Evolutionary conservation across 2,329 filamentous ascomycete genomes (phyloP), one percentile per base, ranked within the genome.

Genomic region (Colletotrichum liaoningense): DNA sequence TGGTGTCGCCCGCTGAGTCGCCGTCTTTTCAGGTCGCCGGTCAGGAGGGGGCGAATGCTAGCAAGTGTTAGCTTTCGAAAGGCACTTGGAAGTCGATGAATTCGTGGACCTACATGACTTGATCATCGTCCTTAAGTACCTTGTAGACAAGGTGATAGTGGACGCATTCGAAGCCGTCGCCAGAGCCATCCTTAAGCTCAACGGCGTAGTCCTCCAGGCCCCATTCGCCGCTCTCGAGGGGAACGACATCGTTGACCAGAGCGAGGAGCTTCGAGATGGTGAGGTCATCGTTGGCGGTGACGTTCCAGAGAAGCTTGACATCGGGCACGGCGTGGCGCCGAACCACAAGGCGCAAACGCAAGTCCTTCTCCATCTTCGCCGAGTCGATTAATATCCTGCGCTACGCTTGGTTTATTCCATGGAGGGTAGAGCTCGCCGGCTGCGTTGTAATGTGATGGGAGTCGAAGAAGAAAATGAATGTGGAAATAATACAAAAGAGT

Each of bases 121-220:
- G 91, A 78, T 98, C 95, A 67, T 97, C 95, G 64, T 96, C 92
- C 77, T 94, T 93, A 71, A 98, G 85, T 11, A 97, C 86, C 57
- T 88, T 88, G 16, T 87, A 86, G 6, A 97, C 88, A 24, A 89
- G 87, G 80, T 94, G 93, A 78, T 94, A 98, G 83, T 98, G 96
- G 69, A 98, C 84, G 78, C 94, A 97, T 83, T 98, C 96, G 76
- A 94, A 98, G 58, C 89, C 91, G 22, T 83, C 85, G n/a, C 88
- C 88, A 49, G 85, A 83, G 33, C 79, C 78, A 68, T 88, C 86
- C 24, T 82, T 82, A 4, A 98, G 87, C 82, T 97, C 94, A 35
- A 98, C 94, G 9, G 90, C 90, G 81, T 98, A 98, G 80, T 98
- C 94, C 79, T 98, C 95, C 4, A 98, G 84, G 0, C 94, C 95